Evolutionary conservation across 2,329 filamentous ascomycete species (phyloP), one percentile per base, ranked within the genome.

Genomic region (Coleophoma eucalyptorum): DNA sequence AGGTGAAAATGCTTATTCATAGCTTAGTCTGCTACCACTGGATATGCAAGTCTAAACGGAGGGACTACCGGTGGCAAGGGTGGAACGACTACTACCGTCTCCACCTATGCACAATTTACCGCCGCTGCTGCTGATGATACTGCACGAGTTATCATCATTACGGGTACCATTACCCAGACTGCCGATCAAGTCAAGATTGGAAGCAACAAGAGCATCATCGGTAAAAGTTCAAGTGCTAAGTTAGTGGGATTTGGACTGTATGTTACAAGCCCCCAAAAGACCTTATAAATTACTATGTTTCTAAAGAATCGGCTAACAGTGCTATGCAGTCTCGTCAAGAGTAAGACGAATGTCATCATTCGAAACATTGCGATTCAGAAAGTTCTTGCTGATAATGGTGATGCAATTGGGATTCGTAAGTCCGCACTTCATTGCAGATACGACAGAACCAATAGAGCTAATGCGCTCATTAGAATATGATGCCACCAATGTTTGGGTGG

Each of bases 291-390:
- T 3, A 11, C 19, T n/a, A 55, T 12, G 7, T 19, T 3, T 19
- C 32, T 15, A 46, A 34, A 64, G 68, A 68, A 45, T 66, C 80
- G 18, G 66, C 69, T 16, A 69, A 71, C 46, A 65, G 74, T 49
- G 73, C 73, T 7, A 65, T 81, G 43, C 72, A 70, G n/a, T n/a
- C n/a, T n/a, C 50, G 66, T 81, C 57, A 75, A 74, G 62, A 62
- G 67, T 37, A 67, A 65, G 16, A 70, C 61, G 51, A 83, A 83
- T 56, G 78, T 83, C 44, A 81, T 83, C 50, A 62, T 83, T 45
- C 76, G 75, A 43, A 83, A 83, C 66, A 62, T 83, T 35, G 75
- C 75, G 55, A 73, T 80, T 54, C 62, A 69, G 53, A 74, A 78
- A 50, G 74, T 80, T 1, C 67, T 71, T 6, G 64, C 68, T 11